Base-by-base conservation (phyloP, 2,329 filamentous ascomycete species). In the Aspergillus piperis region DNA sequence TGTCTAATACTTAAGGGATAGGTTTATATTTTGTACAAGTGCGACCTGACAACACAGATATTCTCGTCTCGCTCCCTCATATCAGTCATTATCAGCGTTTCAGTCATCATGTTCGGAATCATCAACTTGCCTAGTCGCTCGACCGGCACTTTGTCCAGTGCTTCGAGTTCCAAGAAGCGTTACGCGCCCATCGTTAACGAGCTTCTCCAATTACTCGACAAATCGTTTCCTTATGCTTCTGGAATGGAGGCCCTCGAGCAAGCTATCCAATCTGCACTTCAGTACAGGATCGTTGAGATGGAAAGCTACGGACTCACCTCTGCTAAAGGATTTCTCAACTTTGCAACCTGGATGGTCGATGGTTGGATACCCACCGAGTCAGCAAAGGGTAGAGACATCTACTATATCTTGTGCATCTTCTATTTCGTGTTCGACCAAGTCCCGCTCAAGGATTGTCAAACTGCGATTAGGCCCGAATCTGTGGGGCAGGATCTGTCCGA, bases 351-450 rank as follows among this genome's bases (percentile, higher is more conserved):
- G 41, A 48, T 63, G 19, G 39, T 78, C 3, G 8, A 58, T 21
- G 69, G 68, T 58, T 80, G 77, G 77, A 70, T 73, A 7, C 78
- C 77, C 0, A 64, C 64, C 0, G 77, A 80, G 64, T 70, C 69
- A 47, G 64, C 62, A 38, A 62, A 72, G 52, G 76, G 74, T 25
- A 70, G 70, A 32, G 71, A 77, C 15, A 69, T 79, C 50, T 77
- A 77, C 64, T 63, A 72, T 19, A 71, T 73, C 27, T 60, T 80
- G 13, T 75, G 73, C 58, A 64, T 77, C 17, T 78, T 80, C 66
- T 79, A 80, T 66, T 79, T 75, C 60, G 64, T 80, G 30, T 62
- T 80, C n/a, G 64, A 72, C 38, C 76, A 78, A 60, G 36, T 65
- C 0, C 64, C 75, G 1, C 61, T 80, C 23, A 58, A 60, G 2